Evolutionary conservation across 768 basidiomycete species (phyloP).

Genomic region (Cantharellus anzutake): DNA sequence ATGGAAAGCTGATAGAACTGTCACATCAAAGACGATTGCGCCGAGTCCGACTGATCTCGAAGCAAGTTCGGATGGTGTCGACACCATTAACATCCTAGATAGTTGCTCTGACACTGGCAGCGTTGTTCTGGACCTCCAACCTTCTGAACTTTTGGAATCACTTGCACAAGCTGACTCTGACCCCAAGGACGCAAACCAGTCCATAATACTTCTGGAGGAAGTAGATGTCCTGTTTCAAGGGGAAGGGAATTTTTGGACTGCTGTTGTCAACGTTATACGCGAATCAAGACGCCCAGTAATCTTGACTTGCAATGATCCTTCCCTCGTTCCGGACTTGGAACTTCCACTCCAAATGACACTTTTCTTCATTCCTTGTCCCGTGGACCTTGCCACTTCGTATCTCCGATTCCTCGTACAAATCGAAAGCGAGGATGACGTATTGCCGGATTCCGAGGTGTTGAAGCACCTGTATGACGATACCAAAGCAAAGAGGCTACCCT

Average conservation of each 20-base stretch:
- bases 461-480: neutral
- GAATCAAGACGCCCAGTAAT: conserved; percentile 77
- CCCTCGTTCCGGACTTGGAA: conserved; percentile 47
- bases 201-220: conserved; percentile 82
- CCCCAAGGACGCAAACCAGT: conserved; percentile 38
- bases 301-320: conserved; percentile 80
- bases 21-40: neutral
- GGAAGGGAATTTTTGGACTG: conserved; percentile 71
- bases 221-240: conserved; percentile 85
- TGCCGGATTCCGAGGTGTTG: neutral
- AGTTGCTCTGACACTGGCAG: neutral
- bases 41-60: neutral
- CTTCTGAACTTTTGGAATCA: conserved; percentile 1
- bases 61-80: neutral
- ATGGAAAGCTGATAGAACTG: neutral
- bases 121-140: neutral
- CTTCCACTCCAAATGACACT: conserved; percentile 64
- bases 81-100: neutral
- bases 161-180: neutral
- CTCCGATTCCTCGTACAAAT: conserved; percentile 41
- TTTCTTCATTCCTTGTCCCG: conserved; percentile 39
- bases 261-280: conserved; percentile 61
- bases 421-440: conserved; percentile 32
- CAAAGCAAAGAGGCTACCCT: conserved; percentile 10
- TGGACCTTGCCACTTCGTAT: conserved; percentile 40